A percentile compares a stretch with the other conserved stretches of the same genome.
phyloP scores from a whole-genome alignment of 768 basidiomycete genomes.

The Calvatia gigantea region DNA sequence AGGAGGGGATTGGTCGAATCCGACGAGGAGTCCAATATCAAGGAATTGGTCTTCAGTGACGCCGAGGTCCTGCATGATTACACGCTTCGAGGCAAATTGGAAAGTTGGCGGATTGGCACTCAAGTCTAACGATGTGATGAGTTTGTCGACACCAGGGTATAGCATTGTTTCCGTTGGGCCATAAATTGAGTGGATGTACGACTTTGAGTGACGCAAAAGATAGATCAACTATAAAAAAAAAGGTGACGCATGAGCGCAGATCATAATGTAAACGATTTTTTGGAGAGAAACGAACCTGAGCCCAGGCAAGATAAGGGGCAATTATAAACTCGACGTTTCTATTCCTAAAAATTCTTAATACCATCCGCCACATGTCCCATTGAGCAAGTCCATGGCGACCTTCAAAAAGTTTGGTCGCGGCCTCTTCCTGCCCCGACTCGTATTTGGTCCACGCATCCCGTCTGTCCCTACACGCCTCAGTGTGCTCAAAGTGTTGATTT shows the following conservation, averaged over 20 bases:
- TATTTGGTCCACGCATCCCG: slow-evolving; percentile 91
- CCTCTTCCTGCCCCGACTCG: slow-evolving; percentile 88
- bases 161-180: slow-evolving; percentile 88
- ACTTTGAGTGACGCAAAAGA: slow-evolving; percentile 87
- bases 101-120: slow-evolving; percentile 64
- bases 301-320: slow-evolving; percentile 93
- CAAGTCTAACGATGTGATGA: slow-evolving; percentile 88
- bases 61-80: slow-evolving; percentile 52
- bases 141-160: slow-evolving; percentile 82
- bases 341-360: slow-evolving; percentile 90
- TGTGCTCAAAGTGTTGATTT: slow-evolving; percentile 51
- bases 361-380: slow-evolving; percentile 94
- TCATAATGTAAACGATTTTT: not conserved
- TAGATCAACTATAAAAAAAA: slow-evolving; percentile 71
- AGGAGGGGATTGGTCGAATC: slow-evolving; percentile 74
- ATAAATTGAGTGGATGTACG: slow-evolving; percentile 92
- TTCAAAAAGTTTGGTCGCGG: slow-evolving; percentile 82
- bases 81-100: slow-evolving; percentile 79
- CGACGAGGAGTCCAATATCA: slow-evolving; percentile 89
- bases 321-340: slow-evolving; percentile 94
- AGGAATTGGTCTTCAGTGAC: slow-evolving; percentile 90
- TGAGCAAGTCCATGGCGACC: slow-evolving; percentile 67
- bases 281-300: slow-evolving; percentile 69
- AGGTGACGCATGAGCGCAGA: too few relatives aligned
- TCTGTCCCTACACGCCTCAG: slow-evolving; percentile 71